Evolutionary conservation across 2,329 filamentous ascomycete species (phyloP).

Genomic region (Davidsoniella australis): DNA sequence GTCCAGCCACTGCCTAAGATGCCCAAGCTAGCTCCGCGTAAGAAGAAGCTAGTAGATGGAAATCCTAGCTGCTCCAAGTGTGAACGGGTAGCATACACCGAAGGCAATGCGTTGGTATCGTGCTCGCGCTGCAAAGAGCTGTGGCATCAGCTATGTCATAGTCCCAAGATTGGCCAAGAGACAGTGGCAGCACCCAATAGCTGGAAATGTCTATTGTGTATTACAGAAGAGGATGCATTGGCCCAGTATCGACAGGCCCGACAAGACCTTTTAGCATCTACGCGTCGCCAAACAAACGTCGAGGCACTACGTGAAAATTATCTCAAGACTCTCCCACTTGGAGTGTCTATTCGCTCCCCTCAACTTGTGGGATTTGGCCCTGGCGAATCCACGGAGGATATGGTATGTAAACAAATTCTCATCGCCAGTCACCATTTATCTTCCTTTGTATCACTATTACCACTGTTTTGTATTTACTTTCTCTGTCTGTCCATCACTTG

Average conservation of each 20-base stretch:
- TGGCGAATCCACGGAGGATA: constrained; percentile 20
- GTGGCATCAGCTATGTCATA: constrained; percentile 17
- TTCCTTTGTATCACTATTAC: not conserved
- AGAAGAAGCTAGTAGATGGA: constrained; percentile 8
- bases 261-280: constrained; percentile 9
- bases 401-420: constrained; percentile 17
- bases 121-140: constrained; percentile 15
- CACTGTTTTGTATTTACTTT: not conserved
- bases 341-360: constrained; percentile 20
- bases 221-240: constrained; percentile 13
- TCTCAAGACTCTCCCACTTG: constrained; percentile 20
- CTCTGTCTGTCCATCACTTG: not conserved
- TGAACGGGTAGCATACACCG: constrained; percentile 13
- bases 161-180: constrained; percentile 14
- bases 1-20: constrained; percentile 8
- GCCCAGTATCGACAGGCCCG: constrained; percentile 13
- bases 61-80: constrained; percentile 15
- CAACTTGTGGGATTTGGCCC: constrained; percentile 24
- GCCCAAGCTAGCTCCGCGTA: constrained; percentile 5
- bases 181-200: constrained; percentile 2
- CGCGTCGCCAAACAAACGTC: constrained; percentile 16
- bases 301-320: constrained; percentile 19
- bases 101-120: constrained; percentile 15
- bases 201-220: constrained; percentile 15
- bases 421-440: not conserved